Conservation (phyloP, 2,329 filamentous ascomycete species). For the Zymoseptoria ardabiliae region DNA sequence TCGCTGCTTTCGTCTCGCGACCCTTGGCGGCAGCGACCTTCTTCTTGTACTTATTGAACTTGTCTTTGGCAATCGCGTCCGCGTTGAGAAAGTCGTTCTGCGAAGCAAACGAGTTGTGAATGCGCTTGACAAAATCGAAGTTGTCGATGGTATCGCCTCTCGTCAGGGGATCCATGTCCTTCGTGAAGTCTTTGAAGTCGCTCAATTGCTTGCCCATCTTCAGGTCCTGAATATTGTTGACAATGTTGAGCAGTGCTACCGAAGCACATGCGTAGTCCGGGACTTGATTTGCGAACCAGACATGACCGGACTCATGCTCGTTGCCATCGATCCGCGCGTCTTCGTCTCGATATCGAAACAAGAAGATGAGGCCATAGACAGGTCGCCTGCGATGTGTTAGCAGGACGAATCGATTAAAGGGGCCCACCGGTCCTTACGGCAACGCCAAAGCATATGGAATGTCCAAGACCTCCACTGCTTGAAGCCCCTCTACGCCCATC, state of each 20-base stretch:
- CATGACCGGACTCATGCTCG: slow-evolving; percentile 43
- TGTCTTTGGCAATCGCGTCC: slow-evolving; percentile 57
- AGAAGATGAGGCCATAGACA: slow-evolving; percentile 79
- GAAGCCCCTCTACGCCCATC: slow-evolving; percentile 66
- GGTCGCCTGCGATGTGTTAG: slow-evolving; percentile 50
- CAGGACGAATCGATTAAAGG: background rate
- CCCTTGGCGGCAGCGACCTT: slow-evolving; percentile 23
- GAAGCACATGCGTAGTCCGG: slow-evolving; percentile 82
- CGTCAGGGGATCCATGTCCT: slow-evolving; percentile 59
- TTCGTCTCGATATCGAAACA: slow-evolving; percentile 58
- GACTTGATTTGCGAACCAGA: slow-evolving; percentile 97
- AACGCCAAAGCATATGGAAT: slow-evolving; percentile 46
- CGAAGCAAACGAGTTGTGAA: slow-evolving; percentile 84
- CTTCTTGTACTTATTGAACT: slow-evolving; percentile 34
- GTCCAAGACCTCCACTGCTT: slow-evolving; percentile 67
- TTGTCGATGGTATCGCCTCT: slow-evolving; percentile 69
- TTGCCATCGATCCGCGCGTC: slow-evolving; percentile 43
- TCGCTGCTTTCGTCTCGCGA: slow-evolving; percentile 21
- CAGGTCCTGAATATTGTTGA: slow-evolving; percentile 65
- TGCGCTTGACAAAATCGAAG: slow-evolving; percentile 67
- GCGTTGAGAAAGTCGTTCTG: slow-evolving; percentile 69
- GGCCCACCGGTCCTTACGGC: slow-evolving; percentile 24
- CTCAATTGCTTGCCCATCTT: slow-evolving; percentile 63
- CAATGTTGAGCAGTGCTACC: slow-evolving; percentile 85
- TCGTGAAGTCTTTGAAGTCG: slow-evolving; percentile 67